Percentiles rank a stretch among this genome's conserved stretches.
Evolutionary conservation across 306 rosid genomes (phyloP).

Genomic region (Vigna trinervia): DNA sequence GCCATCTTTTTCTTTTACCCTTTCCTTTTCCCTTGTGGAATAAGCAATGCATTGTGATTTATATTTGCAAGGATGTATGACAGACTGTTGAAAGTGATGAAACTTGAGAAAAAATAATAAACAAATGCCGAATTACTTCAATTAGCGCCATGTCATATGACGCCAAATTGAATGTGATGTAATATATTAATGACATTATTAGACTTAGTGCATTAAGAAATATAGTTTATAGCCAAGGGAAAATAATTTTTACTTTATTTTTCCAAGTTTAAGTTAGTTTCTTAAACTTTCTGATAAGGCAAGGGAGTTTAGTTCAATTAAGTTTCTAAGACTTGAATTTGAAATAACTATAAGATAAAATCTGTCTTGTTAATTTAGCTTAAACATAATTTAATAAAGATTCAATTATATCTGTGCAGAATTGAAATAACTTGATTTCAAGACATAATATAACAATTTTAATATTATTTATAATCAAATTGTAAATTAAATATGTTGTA

Average conservation of each 20-base stretch:
- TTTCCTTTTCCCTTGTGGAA: conserved; percentile 19
- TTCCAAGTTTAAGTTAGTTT: neutral
- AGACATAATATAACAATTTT: too few relatives aligned
- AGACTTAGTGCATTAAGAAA: neutral
- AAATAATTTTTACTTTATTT: too few relatives aligned
- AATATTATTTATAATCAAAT: too few relatives aligned
- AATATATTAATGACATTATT: too few relatives aligned
- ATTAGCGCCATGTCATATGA: neutral
- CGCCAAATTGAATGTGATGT: neutral
- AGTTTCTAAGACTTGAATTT: neutral
- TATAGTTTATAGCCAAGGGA: neutral
- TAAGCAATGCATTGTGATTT: neutral
- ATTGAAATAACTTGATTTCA: too few relatives aligned
- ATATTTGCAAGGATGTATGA: conserved; percentile 21
- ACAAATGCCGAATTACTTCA: neutral
- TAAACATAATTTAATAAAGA: too few relatives aligned
- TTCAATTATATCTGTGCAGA: too few relatives aligned
- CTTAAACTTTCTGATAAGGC: too few relatives aligned
- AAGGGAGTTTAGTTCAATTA: too few relatives aligned
- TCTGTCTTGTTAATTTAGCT: too few relatives aligned
- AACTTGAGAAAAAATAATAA: conserved; percentile 10
- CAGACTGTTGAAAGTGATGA: neutral
- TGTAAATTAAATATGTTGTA: too few relatives aligned
- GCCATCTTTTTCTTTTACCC: neutral
- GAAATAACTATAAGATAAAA: too few relatives aligned